Conservation (phyloP, 495 filamentous ascomycete species). For the Aspergillus bridgeri region DNA sequence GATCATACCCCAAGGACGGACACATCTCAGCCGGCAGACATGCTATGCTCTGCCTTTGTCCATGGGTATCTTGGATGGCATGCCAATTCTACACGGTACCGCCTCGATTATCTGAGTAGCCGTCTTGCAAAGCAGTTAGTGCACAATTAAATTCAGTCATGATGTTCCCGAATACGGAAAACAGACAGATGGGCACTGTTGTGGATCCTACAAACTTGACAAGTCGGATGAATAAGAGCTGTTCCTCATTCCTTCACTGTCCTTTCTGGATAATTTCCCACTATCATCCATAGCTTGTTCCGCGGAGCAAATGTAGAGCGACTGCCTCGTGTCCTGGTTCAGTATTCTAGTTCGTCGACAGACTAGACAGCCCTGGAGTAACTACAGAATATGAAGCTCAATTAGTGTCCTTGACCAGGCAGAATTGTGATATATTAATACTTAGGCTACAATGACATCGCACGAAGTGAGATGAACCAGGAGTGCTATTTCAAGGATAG, state of each 20-base stretch:
- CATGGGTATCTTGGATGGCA: background rate
- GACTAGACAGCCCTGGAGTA: too few relatives aligned
- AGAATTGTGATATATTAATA: too few relatives aligned
- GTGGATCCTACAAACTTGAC: background rate
- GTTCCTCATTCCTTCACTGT: background rate
- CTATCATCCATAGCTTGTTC: too few relatives aligned
- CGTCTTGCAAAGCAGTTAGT: background rate
- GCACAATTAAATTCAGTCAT: background rate
- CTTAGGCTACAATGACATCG: too few relatives aligned
- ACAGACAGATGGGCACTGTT: background rate
- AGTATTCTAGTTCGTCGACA: too few relatives aligned
- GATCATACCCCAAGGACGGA: background rate
- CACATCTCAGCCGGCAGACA: background rate
- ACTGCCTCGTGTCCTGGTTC: too few relatives aligned
- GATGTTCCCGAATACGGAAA: background rate
- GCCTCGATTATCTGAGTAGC: background rate
- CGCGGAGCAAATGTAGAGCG: too few relatives aligned
- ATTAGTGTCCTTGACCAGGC: too few relatives aligned
- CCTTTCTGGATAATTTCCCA: too few relatives aligned
- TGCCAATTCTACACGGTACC: background rate
- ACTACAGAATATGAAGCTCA: too few relatives aligned
- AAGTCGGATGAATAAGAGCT: background rate
- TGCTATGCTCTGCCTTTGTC: background rate
- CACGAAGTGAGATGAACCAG: too few relatives aligned
- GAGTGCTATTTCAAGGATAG: too few relatives aligned